Conservation (phyloP, 2,329 filamentous ascomycete species). For the Sporothrix humicola region DNA sequence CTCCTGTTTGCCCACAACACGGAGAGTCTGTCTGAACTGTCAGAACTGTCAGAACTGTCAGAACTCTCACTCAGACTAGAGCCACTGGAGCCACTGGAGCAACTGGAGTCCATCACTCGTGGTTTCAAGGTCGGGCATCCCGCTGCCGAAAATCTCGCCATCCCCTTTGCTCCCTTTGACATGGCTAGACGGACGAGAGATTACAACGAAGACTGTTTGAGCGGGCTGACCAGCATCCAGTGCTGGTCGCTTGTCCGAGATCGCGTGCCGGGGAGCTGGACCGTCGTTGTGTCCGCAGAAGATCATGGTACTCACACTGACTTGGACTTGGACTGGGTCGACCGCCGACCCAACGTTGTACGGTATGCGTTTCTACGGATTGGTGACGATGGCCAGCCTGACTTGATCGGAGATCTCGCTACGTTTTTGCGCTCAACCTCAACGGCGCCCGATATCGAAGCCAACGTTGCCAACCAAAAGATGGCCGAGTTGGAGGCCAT, state of each 20-base stretch:
- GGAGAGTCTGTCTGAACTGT: not conserved
- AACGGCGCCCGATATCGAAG: not conserved
- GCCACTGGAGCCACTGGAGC: slow-evolving; percentile 6
- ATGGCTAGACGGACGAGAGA: not conserved
- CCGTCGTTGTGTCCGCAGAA: slow-evolving; percentile 1
- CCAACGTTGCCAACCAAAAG: not conserved
- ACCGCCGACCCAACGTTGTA: not conserved
- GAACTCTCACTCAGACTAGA: not conserved
- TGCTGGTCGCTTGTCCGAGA: slow-evolving; percentile 10
- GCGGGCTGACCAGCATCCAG: not conserved
- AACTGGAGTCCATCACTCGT: not conserved
- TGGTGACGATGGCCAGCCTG: not conserved
- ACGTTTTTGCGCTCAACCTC: not conserved
- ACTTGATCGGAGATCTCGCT: not conserved
- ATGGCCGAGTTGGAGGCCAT: not conserved
- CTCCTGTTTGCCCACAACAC: slow-evolving; percentile 2
- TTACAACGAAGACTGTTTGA: not conserved
- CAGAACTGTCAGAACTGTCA: not conserved
- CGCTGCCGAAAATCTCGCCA: slow-evolving; percentile 4
- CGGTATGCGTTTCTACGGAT: not conserved
- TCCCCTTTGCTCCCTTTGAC: not conserved
- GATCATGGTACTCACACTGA: not conserved
- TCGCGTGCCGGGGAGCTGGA: not conserved
- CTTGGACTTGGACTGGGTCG: not conserved
- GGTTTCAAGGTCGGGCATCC: not conserved